Conservation (phyloP, 1,139 yeast species). For the Scheffersomyces insectosa region DNA sequence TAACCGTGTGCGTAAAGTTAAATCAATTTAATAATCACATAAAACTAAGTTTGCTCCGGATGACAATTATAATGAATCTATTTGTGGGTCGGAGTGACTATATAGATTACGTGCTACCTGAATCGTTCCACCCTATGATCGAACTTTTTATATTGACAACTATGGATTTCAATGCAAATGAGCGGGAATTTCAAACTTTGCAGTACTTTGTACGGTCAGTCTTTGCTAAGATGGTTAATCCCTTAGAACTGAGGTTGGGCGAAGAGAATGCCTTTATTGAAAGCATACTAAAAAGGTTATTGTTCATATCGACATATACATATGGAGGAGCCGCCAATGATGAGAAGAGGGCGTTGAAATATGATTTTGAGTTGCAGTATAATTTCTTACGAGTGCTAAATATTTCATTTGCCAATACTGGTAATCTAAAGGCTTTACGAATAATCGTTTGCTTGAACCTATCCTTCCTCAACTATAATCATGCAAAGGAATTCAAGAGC, state of each 20-base stretch:
- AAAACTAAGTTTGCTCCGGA: conserved; percentile 7
- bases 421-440: background rate
- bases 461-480: no score
- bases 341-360: background rate
- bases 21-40: conserved; percentile 11
- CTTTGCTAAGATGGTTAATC: conserved; percentile 6
- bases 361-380: conserved; percentile 6
- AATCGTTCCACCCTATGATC: background rate
- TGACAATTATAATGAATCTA: conserved; percentile 7
- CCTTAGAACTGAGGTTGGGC: no score
- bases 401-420: conserved; percentile 4
- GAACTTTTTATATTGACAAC: conserved; percentile 9
- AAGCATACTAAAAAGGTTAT: background rate
- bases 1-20: conserved; percentile 10
- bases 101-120: no score
- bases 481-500: no score
- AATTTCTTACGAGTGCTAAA: conserved; percentile 7
- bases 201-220: conserved; percentile 8
- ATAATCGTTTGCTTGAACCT: background rate
- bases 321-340: background rate
- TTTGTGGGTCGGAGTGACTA: no score
- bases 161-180: conserved; percentile 13
- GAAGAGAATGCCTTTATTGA: no score
- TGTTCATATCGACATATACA: conserved; percentile 3
- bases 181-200: conserved; percentile 7